Evolutionary conservation across 1,284 basidiomycete genomes (phyloP), one percentile per base, ranked within the genome.

Genomic region (Microbotryum violaceum): DNA sequence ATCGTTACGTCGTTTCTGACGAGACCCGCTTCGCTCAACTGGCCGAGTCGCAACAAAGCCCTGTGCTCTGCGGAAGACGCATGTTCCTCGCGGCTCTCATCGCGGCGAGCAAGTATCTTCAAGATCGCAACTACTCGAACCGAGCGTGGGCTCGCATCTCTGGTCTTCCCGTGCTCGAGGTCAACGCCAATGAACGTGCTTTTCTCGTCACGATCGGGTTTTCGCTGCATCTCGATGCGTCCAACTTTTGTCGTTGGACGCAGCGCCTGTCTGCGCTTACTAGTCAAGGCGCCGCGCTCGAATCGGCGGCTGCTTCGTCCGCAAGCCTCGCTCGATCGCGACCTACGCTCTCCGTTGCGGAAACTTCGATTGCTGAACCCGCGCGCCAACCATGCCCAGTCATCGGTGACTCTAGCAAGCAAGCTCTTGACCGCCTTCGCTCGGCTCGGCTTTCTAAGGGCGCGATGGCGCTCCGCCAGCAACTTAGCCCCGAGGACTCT

Each of bases 41-140:
- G 27, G 44, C 58, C 55, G 52, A 49, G 10, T 37, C 25, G 45
- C 64, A 68, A 27, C 66, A 62, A 46, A 61, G 58, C 54, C 89
- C 89, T 0, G 80, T 92, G 25, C 80, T 90, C 46, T 94, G 91
- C 72, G 89, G 91, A 2, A 82, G 91, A 21, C 82, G 91, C 48
- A 85, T 90, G 2, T 94, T 96, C 76, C 79, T 96, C 9, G 90
- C 90, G 0, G 85, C 89, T 0, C 78, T 96, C 45, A 90, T 96
- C 65, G 79, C 91, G 50, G 91, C 91, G 0, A 87, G 87, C 31
- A 96, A 97, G 74, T 94, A 93, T 75, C 83, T 88, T 61, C 90
- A 93, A 77, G 92, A 97, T 72, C 85, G 88, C 60, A 91, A 88
- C 58, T 96, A 92, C 72, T 91, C 88, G 18, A 94, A 96, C 74